Evolutionary conservation across 495 filamentous ascomycete genomes (phyloP).

Genomic region (Haplographium delicatum): DNA sequence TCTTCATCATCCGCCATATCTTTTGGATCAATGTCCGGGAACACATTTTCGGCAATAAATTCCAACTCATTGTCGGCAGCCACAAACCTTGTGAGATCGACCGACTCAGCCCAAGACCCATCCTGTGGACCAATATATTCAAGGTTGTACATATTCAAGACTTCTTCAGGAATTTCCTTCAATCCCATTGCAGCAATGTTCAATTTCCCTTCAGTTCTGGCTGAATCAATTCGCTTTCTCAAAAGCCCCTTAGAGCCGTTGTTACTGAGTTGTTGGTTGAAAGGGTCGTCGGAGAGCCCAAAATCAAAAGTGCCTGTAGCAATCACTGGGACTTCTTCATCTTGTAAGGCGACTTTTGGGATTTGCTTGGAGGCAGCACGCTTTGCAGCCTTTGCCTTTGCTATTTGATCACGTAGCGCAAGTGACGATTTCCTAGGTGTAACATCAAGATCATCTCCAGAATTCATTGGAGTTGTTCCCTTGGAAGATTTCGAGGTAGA

Average conservation of each 20-base stretch:
- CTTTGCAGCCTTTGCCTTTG: conserved; percentile 84
- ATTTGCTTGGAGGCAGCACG: conserved; percentile 48
- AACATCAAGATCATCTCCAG: conserved; percentile 10
- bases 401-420: conserved; percentile 83
- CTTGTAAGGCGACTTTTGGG: conserved; percentile 26
- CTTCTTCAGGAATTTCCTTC: conserved; percentile 72
- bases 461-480: conserved; percentile 28
- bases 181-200: conserved; percentile 87
- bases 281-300: conserved; percentile 54
- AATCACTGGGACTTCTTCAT: conserved; percentile 40
- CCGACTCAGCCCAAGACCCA: conserved; percentile 83
- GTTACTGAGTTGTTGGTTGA: conserved; percentile 58
- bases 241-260: conserved; percentile 58
- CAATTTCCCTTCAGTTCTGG: conserved; percentile 73
- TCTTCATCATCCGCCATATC: conserved; percentile 56
- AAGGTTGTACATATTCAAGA: conserved; percentile 86
- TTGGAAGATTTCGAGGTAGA: conserved; percentile 32
- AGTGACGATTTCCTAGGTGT: conserved; percentile 61
- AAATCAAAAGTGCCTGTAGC: conserved; percentile 50
- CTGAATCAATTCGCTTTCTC: conserved; percentile 67
- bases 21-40: conserved; percentile 64
- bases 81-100: conserved; percentile 84
- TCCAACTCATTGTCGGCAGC: conserved; percentile 90
- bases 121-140: conserved; percentile 46
- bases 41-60: conserved; percentile 62